phyloP scores from a whole-genome alignment of 1,284 basidiomycete genomes.

The Ganoderma lingzhi region DNA sequence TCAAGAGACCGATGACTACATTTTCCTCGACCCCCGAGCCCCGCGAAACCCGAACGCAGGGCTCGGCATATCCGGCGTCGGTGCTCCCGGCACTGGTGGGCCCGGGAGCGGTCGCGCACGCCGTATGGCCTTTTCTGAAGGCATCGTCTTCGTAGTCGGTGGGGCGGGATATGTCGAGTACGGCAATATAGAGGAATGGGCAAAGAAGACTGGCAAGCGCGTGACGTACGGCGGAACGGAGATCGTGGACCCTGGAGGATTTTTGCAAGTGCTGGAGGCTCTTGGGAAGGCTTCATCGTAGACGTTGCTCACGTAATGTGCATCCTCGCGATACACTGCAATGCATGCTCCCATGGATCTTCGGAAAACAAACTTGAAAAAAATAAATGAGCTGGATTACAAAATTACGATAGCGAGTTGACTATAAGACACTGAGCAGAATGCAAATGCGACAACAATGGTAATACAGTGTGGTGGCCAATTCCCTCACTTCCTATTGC shows the following conservation, averaged over 20 bases:
- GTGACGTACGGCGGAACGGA: slow-evolving; percentile 98
- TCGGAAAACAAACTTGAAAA: neutral
- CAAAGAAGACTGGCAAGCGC: slow-evolving; percentile 77
- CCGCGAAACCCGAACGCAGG: slow-evolving; percentile 63
- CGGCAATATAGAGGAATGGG: slow-evolving; percentile 95
- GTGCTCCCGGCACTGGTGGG: slow-evolving; percentile 48
- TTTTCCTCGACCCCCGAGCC: slow-evolving; percentile 93
- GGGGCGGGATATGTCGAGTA: slow-evolving; percentile 98
- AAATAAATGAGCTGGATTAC: slow-evolving; percentile 5
- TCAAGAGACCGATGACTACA: slow-evolving; percentile 96
- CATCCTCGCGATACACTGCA: neutral
- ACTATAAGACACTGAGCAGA: neutral
- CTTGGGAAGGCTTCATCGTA: slow-evolving; percentile 57
- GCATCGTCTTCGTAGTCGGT: slow-evolving; percentile 95
- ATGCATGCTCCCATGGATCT: slow-evolving; percentile 1
- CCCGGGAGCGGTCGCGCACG: slow-evolving; percentile 57
- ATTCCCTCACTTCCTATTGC: slow-evolving; percentile 52
- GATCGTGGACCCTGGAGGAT: slow-evolving; percentile 89
- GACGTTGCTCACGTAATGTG: slow-evolving; percentile 4
- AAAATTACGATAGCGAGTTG: neutral
- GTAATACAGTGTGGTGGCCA: neutral
- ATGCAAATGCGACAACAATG: neutral
- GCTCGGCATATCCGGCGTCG: slow-evolving; percentile 57
- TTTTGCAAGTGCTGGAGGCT: slow-evolving; percentile 74
- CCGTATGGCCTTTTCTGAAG: slow-evolving; percentile 89